Percentiles rank a stretch among this genome's conserved stretches.
phyloP scores from a whole-genome alignment of 2,329 filamentous ascomycete genomes.

The Penicillium decumbens region DNA sequence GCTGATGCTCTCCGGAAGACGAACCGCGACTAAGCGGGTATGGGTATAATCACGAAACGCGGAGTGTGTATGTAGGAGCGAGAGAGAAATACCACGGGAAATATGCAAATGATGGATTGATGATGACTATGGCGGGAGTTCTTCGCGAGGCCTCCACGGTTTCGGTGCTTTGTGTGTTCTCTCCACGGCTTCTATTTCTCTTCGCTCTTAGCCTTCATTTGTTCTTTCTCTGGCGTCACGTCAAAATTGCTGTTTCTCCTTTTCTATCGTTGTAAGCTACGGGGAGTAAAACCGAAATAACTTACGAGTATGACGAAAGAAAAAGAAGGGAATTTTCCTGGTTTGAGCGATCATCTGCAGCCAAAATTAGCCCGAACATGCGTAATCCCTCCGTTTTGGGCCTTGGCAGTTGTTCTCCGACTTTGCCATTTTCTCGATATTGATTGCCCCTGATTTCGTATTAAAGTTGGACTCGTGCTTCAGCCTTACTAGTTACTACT shows the following conservation, averaged over 20 bases:
- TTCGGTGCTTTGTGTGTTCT: constrained; percentile 34
- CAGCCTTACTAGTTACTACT: constrained; percentile 1
- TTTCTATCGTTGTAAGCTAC: not conserved
- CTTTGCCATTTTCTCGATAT: constrained; percentile 4
- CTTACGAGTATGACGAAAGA: not conserved
- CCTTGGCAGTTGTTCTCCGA: constrained; percentile 6
- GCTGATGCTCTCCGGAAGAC: constrained; percentile 75
- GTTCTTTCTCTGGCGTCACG: constrained; percentile 32
- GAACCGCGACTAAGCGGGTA: constrained; percentile 45
- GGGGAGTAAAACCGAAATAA: not conserved
- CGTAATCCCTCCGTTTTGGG: constrained; percentile 6
- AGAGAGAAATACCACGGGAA: constrained; percentile 31
- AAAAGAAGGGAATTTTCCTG: not conserved
- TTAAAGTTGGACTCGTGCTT: not conserved
- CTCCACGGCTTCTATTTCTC: constrained; percentile 36
- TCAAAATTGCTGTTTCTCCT: constrained; percentile 29
- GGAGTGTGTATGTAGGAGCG: constrained; percentile 22
- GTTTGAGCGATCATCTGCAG: constrained; percentile 5
- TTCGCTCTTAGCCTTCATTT: constrained; percentile 41
- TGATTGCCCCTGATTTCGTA: not conserved
- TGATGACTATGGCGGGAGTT: constrained; percentile 36
- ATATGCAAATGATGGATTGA: constrained; percentile 35
- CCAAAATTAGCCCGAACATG: constrained; percentile 6
- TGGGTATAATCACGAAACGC: constrained; percentile 30
- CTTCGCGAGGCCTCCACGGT: constrained; percentile 31